Evolutionary conservation across 2,329 filamentous ascomycete species (phyloP).

Genomic region (Alternaria hordeiaustralica): DNA sequence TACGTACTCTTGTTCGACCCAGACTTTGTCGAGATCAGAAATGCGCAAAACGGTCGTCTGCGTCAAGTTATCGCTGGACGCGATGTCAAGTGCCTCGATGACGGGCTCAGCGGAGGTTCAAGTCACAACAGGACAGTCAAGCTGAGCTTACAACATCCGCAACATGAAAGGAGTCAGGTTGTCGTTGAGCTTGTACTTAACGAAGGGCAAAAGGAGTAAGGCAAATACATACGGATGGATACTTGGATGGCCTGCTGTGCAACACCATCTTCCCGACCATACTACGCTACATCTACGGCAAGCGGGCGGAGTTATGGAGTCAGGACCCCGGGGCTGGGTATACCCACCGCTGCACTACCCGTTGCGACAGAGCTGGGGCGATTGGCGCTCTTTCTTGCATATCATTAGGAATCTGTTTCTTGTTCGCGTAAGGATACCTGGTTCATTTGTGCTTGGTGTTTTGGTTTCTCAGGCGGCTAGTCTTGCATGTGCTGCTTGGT

Average conservation of each 20-base stretch:
- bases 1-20: conserved; percentile 94
- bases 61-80: conserved; percentile 92
- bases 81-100: conserved; percentile 89
- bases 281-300: not conserved
- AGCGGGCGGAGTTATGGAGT: conserved; percentile 1
- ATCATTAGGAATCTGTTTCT: not conserved
- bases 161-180: conserved; percentile 82
- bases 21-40: conserved; percentile 96
- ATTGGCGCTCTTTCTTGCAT: not conserved
- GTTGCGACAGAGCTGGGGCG: not conserved
- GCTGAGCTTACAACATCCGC: conserved; percentile 93
- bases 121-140: conserved; percentile 76
- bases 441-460: not conserved
- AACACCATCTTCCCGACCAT: not conserved
- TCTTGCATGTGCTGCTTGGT: not conserved
- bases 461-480: not conserved
- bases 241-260: not conserved
- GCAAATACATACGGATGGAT: not conserved
- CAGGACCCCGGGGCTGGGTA: not conserved
- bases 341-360: not conserved
- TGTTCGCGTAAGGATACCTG: conserved; percentile 1
- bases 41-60: conserved; percentile 91
- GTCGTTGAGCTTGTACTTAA: conserved; percentile 93
- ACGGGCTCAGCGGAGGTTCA: conserved; percentile 54
- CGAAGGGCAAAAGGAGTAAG: conserved; percentile 72